These are phyloP conservation scores for Saturnispora kantuleensis DNA, from an alignment of 805 yeast species.

Conservation along the genomic window DNA sequence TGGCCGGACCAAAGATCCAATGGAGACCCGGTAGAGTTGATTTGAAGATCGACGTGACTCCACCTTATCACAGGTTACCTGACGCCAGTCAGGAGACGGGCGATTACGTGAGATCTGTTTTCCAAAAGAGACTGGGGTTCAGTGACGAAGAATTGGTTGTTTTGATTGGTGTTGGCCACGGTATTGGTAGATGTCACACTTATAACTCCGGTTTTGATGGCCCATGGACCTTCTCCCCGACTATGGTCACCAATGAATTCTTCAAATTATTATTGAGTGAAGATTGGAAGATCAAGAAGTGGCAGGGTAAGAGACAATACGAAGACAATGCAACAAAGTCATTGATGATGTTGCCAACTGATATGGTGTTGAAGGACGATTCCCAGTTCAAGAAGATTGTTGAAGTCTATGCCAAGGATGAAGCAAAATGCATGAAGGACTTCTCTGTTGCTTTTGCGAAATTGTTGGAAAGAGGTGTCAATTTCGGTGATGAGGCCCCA, in stretches of 20 bases:
- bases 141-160: conserved; percentile 38
- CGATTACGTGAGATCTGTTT: conserved; percentile 36
- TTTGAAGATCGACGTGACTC: conserved; percentile 25
- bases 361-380: conserved; percentile 42
- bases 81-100: conserved; percentile 36
- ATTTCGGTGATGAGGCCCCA: conserved; percentile 35
- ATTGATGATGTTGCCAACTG: conserved; percentile 52
- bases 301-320: conserved; percentile 57
- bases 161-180: conserved; percentile 38
- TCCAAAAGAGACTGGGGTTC: conserved; percentile 36
- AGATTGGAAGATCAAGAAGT: conserved; percentile 49
- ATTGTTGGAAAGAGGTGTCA: conserved; percentile 64
- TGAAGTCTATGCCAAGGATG: conserved; percentile 40
- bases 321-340: conserved; percentile 48
- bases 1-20: conserved; percentile 53
- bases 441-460: conserved; percentile 36
- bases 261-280: conserved; percentile 43
- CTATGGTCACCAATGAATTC: conserved; percentile 65
- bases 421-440: conserved; percentile 39
- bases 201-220: conserved; percentile 73
- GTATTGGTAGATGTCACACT: conserved; percentile 38
- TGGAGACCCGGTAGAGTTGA: conserved; percentile 48
- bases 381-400: conserved; percentile 35
- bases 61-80: conserved; percentile 43
- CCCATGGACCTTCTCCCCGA: conserved; percentile 82